Evolutionary conservation across 169 alveolate genomes (phyloP).

Genomic region (Cryptosporidium sp.): DNA sequence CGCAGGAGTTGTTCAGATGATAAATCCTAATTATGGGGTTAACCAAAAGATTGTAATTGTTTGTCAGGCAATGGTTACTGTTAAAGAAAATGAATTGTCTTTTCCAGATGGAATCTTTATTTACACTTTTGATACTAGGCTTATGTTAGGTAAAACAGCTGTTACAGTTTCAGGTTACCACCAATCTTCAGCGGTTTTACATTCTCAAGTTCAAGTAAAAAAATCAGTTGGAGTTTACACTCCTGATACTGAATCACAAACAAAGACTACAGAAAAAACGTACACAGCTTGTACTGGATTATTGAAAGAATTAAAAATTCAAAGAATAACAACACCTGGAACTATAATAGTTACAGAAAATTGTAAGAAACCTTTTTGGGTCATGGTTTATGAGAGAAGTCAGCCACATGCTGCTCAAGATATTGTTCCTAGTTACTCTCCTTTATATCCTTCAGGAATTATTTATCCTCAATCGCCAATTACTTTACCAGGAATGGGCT

Average conservation of each 20-base stretch:
- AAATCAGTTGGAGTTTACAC: not conserved
- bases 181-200: not conserved
- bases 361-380: slow-evolving; percentile 9
- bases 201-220: not conserved
- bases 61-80: not conserved
- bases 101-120: not conserved
- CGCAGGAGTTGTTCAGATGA: not conserved
- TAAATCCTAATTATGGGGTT: not conserved
- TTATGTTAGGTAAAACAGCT: not conserved
- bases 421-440: slow-evolving; percentile 1
- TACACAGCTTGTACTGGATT: slow-evolving; percentile 16
- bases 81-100: not conserved
- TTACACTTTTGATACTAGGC: not conserved
- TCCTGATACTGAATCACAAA: not conserved
- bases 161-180: not conserved
- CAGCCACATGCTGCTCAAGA: not conserved
- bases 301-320: not conserved
- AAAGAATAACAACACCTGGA: not conserved
- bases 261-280: not conserved
- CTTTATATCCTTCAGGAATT: slow-evolving; percentile 8
- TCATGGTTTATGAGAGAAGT: not conserved
- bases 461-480: not conserved
- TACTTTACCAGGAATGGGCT: not conserved
- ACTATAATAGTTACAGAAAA: not conserved
- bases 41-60: not conserved